Conservation (phyloP, 2,329 filamentous ascomycete genomes). For the Fusarium goolgardi region DNA sequence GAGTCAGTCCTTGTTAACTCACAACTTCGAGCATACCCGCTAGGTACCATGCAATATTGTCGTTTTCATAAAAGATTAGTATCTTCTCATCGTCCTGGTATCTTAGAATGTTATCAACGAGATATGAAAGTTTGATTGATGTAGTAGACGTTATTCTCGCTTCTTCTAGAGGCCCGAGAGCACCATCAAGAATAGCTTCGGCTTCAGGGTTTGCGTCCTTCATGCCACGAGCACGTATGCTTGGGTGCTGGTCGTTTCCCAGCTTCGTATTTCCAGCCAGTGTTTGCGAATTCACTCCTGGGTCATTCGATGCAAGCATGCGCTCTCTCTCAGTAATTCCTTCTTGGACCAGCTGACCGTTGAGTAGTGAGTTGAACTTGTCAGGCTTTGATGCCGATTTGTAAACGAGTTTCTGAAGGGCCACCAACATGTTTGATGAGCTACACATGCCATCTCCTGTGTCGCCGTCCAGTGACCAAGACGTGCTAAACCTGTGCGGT, state of each 20-base stretch:
- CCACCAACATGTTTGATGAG: constrained; percentile 61
- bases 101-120: constrained; percentile 77
- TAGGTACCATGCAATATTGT: constrained; percentile 88
- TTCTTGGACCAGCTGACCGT: constrained; percentile 57
- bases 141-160: constrained; percentile 80
- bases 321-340: constrained; percentile 54
- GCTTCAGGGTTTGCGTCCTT: constrained; percentile 42
- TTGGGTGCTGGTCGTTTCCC: constrained; percentile 53
- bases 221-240: constrained; percentile 49
- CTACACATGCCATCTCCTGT: constrained; percentile 63
- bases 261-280: constrained; percentile 59
- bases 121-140: constrained; percentile 88
- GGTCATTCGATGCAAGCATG: constrained; percentile 39
- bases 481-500: constrained; percentile 66
- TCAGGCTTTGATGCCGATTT: constrained; percentile 58
- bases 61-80: constrained; percentile 90
- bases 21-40: constrained; percentile 82
- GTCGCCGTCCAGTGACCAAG: constrained; percentile 74
- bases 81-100: constrained; percentile 83
- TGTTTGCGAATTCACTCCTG: constrained; percentile 39
- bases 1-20: constrained; percentile 41
- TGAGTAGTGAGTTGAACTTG: constrained; percentile 61
- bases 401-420: constrained; percentile 64
- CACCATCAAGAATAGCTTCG: constrained; percentile 37
- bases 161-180: constrained; percentile 62